Percentiles rank a stretch among this genome's conserved stretches.
These are phyloP conservation scores for Solanum ahanhuiri DNA, from an alignment of 257 asterid species.

Conservation along the genomic window DNA sequence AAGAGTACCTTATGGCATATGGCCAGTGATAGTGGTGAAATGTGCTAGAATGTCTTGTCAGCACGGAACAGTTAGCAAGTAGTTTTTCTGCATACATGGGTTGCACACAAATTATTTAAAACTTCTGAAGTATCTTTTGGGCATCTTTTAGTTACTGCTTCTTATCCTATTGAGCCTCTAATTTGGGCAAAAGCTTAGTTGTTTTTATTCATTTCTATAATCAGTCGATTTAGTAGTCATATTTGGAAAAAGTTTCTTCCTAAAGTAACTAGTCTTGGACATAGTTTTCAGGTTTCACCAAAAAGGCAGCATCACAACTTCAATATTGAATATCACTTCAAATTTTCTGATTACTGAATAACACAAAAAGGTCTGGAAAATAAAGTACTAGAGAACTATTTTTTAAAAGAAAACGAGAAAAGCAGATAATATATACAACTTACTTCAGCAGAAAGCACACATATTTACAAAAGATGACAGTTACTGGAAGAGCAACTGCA, in stretches of 20 bases:
- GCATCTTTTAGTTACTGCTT: not conserved
- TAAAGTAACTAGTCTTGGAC: not conserved
- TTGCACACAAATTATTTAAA: not conserved
- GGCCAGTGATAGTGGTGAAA: not conserved
- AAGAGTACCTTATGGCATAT: not conserved
- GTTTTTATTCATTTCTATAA: not conserved
- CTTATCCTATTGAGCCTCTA: not conserved
- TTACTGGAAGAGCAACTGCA: constrained; percentile 6
- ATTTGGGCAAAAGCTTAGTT: not conserved
- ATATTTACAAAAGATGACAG: constrained; percentile 14
- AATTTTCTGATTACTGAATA: not conserved
- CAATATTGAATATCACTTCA: not conserved
- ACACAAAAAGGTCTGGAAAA: not conserved
- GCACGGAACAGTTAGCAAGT: not conserved
- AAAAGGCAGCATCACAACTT: not conserved
- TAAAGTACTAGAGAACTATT: not conserved
- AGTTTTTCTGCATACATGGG: not conserved
- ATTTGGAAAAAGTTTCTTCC: not conserved
- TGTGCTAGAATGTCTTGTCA: not conserved
- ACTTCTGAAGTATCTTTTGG: not conserved
- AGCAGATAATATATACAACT: constrained; percentile 17
- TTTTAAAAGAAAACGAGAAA: not conserved
- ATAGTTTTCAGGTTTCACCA: not conserved
- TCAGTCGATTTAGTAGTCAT: not conserved
- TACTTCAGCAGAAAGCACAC: constrained; percentile 3